Base-by-base conservation (phyloP, 148 eudicot genomes). In the Limonium bicolor region DNA sequence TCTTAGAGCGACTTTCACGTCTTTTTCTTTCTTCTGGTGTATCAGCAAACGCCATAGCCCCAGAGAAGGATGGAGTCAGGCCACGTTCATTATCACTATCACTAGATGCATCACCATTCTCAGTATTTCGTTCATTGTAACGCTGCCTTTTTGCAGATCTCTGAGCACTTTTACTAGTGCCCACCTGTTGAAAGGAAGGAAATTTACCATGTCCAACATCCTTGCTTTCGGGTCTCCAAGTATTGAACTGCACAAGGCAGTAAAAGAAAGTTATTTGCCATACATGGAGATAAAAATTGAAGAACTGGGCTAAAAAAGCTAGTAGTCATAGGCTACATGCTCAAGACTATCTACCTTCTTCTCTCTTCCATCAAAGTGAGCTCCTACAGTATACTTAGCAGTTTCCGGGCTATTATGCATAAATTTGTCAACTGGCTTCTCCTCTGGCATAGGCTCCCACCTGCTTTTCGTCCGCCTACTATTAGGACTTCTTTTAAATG, bases 391-490 rank as follows among this genome's bases (percentile, higher is more conserved):
- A 69, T 61, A 72, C 50, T 71, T 77, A 33, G 46, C 58, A 56
- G 85, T 41, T 43, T 61, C 74, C 39, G 53, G 63, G 62, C 71
- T 54, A 36, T 59, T 48, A 38, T 78, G 35, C 27, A 63, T 47
- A 11, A 65, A 62, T 53, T 70, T 77, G 35, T 72, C 70, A 43
- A 55, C 64, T 49, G 59, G 48, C 37, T 80, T 80, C 44, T 77
- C 82, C 58, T 77, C 95, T 41, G 73, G 58, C 51, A 90, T 25
- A 59, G 97, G 97, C 67, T 90, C 97, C 97, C 97, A 90, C 65
- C 97, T 69, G 75, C 95, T 90, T 64, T 90, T 90, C 39, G 80
- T 37, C 38, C 97, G 81, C 62, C 95, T 78, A n/a, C n/a, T n/a
- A 60, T 62, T 70, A 12, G 95, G 93, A 59, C 95, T 90, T 71